These are phyloP conservation scores for Thozetella sp. DNA, from an alignment of 495 filamentous ascomycete genomes.

Conservation along the genomic window DNA sequence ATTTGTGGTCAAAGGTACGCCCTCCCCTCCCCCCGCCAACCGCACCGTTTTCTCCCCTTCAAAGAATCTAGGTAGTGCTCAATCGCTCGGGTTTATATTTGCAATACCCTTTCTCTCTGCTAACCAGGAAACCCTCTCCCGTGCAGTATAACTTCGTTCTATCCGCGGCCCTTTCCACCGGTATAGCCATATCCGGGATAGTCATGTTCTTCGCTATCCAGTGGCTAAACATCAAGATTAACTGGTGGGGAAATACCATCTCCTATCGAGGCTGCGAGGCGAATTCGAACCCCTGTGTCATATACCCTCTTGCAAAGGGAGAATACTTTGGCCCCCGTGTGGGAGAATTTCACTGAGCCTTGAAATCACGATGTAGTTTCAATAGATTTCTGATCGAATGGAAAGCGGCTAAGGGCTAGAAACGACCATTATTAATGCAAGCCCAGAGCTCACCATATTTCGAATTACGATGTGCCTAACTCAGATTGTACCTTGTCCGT, in stretches of 20 bases:
- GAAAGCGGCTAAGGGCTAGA: no score
- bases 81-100: conserved; percentile 4
- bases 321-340: conserved; percentile 28
- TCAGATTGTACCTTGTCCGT: no score
- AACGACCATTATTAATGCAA: no score
- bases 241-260: conserved; percentile 42
- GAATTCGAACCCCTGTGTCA: conserved; percentile 15
- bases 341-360: no score
- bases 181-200: conserved; percentile 37
- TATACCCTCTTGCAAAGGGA: conserved; percentile 21
- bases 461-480: no score
- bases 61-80: background rate
- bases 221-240: conserved; percentile 27
- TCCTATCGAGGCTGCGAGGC: conserved; percentile 30
- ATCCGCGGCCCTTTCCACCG: conserved; percentile 35
- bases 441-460: no score
- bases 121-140: no score
- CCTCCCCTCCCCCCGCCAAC: no score
- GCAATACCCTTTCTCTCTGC: no score
- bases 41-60: background rate
- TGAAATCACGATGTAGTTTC: no score
- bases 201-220: conserved; percentile 42
- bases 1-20: conserved; percentile 41
- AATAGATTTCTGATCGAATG: no score
- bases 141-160: conserved; percentile 42